phyloP scores from a whole-genome alignment of 2,329 filamentous ascomycete species.

The Davidsoniella virescens region DNA sequence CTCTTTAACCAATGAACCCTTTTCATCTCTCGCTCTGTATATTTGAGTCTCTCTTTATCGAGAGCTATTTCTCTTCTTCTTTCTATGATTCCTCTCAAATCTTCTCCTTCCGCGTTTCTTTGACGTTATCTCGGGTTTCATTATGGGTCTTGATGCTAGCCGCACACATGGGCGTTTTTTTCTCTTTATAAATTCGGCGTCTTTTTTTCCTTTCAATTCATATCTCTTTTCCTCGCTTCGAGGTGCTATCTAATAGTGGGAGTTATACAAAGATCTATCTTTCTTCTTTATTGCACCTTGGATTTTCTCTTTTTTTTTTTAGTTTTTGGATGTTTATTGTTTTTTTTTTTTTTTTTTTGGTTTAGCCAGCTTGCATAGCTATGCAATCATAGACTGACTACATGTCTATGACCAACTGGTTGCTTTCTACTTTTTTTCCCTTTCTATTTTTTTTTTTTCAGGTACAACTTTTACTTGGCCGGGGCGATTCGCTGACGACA shows the following conservation, averaged over 20 bases:
- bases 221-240: too few species aligned
- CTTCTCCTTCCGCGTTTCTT: conserved; percentile 6
- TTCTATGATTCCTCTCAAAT: background rate
- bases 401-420: background rate
- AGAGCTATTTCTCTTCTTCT: conserved; percentile 2
- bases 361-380: background rate
- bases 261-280: background rate
- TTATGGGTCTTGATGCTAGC: too few species aligned
- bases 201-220: too few species aligned
- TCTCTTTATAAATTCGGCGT: too few species aligned
- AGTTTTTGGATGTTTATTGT: conserved; percentile 3
- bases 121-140: too few species aligned
- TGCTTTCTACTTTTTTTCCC: conserved; percentile 13
- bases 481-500: background rate
- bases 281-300: conserved; percentile 17
- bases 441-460: conserved; percentile 13
- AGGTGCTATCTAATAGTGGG: too few species aligned
- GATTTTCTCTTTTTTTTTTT: background rate
- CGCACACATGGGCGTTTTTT: too few species aligned
- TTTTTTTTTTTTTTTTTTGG: conserved; percentile 3
- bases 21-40: background rate
- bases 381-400: too few species aligned
- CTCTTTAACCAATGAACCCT: background rate
- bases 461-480: background rate
- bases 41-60: too few species aligned